Evolutionary conservation across 805 yeast genomes (phyloP).

Genomic region (Candida orba): DNA sequence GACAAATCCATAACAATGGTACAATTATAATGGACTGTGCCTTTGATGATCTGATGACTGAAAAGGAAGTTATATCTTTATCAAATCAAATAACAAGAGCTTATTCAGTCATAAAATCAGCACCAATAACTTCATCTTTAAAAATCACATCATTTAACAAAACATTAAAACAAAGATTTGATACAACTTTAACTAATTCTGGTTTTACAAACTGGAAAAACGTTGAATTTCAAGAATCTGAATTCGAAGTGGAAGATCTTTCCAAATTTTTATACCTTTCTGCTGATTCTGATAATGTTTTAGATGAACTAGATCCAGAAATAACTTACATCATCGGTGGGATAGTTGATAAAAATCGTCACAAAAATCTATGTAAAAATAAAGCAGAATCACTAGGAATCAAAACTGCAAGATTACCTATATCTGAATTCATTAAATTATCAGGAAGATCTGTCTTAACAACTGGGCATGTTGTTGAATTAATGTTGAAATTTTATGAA

Average conservation of each 20-base stretch:
- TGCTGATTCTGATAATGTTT: constrained; percentile 74
- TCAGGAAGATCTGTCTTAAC: constrained; percentile 87
- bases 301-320: constrained; percentile 58
- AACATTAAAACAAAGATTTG: constrained; percentile 60
- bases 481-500: constrained; percentile 76
- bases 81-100: constrained; percentile 76
- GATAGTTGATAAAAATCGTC: constrained; percentile 90
- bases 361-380: constrained; percentile 68
- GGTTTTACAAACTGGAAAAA: constrained; percentile 65
- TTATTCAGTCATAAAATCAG: constrained; percentile 69
- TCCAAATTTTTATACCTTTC: constrained; percentile 60
- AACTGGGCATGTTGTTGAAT: constrained; percentile 90
- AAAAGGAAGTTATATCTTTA: constrained; percentile 60
- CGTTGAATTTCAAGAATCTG: constrained; percentile 38
- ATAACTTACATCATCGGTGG: constrained; percentile 88
- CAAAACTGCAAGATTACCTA: constrained; percentile 73
- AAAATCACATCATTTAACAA: constrained; percentile 60
- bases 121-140: constrained; percentile 50
- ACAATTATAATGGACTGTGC: constrained; percentile 76
- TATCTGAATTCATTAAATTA: constrained; percentile 73
- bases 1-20: constrained; percentile 44
- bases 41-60: constrained; percentile 85
- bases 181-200: constrained; percentile 42
- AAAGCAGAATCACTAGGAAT: constrained; percentile 75
- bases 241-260: constrained; percentile 25